These are phyloP conservation scores for Trichaptum fuscoviolaceum DNA, from an alignment of 768 basidiomycete genomes.

Conservation along the genomic window DNA sequence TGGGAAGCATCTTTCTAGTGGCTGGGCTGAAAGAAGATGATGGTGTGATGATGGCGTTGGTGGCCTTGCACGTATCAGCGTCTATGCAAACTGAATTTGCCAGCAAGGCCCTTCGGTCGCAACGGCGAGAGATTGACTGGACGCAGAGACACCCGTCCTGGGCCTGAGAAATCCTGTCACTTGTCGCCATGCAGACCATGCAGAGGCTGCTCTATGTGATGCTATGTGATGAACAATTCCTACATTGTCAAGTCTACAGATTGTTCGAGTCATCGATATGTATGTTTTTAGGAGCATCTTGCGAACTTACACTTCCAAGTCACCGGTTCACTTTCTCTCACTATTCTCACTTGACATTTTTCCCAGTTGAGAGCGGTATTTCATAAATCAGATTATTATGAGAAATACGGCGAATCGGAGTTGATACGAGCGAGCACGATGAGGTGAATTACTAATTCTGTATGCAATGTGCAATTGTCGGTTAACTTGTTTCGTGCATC, in stretches of 20 bases:
- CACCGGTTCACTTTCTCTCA: too few species aligned
- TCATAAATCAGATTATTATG: too few species aligned
- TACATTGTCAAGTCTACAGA: conserved; percentile 1
- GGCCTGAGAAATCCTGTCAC: background rate
- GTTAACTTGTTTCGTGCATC: too few species aligned
- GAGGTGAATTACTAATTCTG: too few species aligned
- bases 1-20: background rate
- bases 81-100: background rate
- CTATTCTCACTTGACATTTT: too few species aligned
- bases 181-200: background rate
- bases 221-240: background rate
- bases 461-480: too few species aligned
- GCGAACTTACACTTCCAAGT: background rate
- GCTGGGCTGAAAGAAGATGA: background rate
- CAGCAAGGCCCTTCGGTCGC: background rate
- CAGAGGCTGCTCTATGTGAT: background rate
- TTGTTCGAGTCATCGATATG: background rate
- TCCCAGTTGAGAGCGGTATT: too few species aligned
- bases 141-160: background rate
- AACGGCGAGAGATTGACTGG: background rate
- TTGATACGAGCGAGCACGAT: too few species aligned
- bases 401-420: too few species aligned
- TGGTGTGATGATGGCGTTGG: background rate
- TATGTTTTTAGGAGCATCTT: background rate
- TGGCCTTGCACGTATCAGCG: background rate